phyloP scores from a whole-genome alignment of 1,139 yeast genomes.

The Lodderomyces margitis region DNA sequence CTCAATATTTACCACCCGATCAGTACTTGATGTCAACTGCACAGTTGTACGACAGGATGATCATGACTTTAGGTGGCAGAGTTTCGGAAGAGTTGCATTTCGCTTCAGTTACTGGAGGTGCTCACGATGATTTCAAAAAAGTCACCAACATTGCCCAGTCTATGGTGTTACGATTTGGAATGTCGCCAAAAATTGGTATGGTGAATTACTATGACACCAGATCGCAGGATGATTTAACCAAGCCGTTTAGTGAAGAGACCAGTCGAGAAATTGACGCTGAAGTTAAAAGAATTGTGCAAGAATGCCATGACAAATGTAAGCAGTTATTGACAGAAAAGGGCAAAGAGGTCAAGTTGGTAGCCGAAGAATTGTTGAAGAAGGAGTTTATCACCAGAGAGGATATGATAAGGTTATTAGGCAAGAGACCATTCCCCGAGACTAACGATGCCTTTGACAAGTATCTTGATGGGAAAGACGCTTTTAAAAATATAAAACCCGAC shows the following conservation, averaged over 20 bases:
- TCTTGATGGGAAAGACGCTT: constrained; percentile 39
- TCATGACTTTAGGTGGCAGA: constrained; percentile 96
- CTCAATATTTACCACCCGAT: constrained; percentile 95
- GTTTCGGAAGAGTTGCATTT: constrained; percentile 94
- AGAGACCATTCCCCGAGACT: constrained; percentile 85
- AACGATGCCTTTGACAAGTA: constrained; percentile 95
- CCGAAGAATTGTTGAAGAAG: constrained; percentile 76
- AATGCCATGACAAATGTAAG: constrained; percentile 72
- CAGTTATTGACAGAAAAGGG: constrained; percentile 66
- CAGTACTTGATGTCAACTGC: constrained; percentile 75
- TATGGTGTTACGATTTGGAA: constrained; percentile 90
- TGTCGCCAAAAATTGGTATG: constrained; percentile 84
- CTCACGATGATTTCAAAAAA: constrained; percentile 92
- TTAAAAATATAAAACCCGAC: constrained; percentile 24
- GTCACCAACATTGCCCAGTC: constrained; percentile 93
- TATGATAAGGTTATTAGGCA: constrained; percentile 82
- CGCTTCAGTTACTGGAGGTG: constrained; percentile 89
- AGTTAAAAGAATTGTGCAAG: constrained; percentile 75
- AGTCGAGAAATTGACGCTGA: constrained; percentile 79
- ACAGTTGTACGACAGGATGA: constrained; percentile 86
- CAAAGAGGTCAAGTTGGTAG: constrained; percentile 77
- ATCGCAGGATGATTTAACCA: constrained; percentile 67
- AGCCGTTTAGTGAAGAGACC: constrained; percentile 90
- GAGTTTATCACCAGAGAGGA: constrained; percentile 90
- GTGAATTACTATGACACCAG: constrained; percentile 59